Evolutionary conservation across 257 asterid genomes (phyloP).

Genomic region (Cruciata laevipes): DNA sequence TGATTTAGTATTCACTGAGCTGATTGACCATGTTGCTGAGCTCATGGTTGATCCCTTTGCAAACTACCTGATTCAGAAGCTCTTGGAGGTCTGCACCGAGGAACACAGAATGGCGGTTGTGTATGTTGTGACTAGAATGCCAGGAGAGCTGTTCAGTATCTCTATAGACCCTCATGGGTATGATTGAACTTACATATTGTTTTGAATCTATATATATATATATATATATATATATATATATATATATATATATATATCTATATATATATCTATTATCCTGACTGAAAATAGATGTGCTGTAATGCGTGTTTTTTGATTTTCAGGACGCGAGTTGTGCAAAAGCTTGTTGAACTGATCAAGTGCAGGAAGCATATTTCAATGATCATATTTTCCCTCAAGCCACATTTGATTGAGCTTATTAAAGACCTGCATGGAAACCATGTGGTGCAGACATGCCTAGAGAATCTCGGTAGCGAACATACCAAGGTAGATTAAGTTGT

Average conservation of each 20-base stretch:
- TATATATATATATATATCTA: too few species aligned
- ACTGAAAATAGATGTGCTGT: background rate
- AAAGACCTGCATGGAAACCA: constrained; percentile 40
- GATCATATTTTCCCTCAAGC: constrained; percentile 29
- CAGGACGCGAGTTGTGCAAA: constrained; percentile 44
- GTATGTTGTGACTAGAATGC: constrained; percentile 23
- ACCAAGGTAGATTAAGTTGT: constrained; percentile 34
- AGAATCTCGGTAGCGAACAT: constrained; percentile 27
- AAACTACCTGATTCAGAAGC: constrained; percentile 36
- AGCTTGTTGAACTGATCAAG: constrained; percentile 29
- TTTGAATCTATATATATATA: background rate
- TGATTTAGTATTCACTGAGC: constrained; percentile 24
- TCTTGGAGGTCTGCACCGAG: constrained; percentile 36
- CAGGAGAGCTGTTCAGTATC: constrained; percentile 23
- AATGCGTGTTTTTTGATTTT: background rate
- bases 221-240: too few species aligned
- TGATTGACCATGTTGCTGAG: constrained; percentile 27
- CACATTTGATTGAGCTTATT: constrained; percentile 34
- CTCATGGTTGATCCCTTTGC: constrained; percentile 40
- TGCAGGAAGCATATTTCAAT: constrained; percentile 31
- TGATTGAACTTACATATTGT: background rate
- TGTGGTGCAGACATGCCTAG: constrained; percentile 39
- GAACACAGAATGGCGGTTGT: constrained; percentile 31
- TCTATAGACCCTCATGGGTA: constrained; percentile 38
- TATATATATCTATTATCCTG: background rate